phyloP scores from a whole-genome alignment of 345 rosid species.

The Eucalyptus pumila region DNA sequence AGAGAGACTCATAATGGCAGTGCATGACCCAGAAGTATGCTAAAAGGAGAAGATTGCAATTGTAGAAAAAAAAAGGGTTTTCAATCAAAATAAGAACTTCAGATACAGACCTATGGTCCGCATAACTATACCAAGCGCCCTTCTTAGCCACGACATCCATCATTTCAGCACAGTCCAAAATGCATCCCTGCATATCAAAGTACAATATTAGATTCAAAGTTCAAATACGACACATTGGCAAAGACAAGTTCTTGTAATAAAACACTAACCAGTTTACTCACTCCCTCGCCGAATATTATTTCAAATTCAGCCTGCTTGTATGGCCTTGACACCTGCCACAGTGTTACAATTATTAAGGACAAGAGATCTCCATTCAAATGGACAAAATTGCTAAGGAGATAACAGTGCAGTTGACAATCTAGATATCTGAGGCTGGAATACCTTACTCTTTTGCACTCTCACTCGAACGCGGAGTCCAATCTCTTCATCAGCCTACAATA shows the following conservation, averaged over 20 bases:
- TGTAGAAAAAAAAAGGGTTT: background rate
- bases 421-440: conserved; percentile 4
- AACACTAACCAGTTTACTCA: conserved; percentile 73
- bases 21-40: background rate
- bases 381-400: background rate
- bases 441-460: conserved; percentile 98
- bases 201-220: background rate
- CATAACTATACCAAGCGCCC: conserved; percentile 97
- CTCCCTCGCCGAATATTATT: conserved; percentile 95
- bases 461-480: conserved; percentile 86
- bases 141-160: conserved; percentile 78
- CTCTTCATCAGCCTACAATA: conserved; percentile 75
- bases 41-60: background rate
- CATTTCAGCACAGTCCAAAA: conserved; percentile 83
- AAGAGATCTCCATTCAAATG: background rate
- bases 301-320: conserved; percentile 97
- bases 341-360: background rate
- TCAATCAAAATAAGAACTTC: background rate
- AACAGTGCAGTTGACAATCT: background rate
- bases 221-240: background rate
- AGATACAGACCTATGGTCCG: conserved; percentile 58
- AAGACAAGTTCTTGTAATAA: background rate
- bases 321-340: conserved; percentile 76
- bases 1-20: background rate
- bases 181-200: conserved; percentile 53